These are phyloP conservation scores for Penicillium waksmanii DNA, from an alignment of 495 filamentous ascomycete genomes.

Conservation along the genomic window DNA sequence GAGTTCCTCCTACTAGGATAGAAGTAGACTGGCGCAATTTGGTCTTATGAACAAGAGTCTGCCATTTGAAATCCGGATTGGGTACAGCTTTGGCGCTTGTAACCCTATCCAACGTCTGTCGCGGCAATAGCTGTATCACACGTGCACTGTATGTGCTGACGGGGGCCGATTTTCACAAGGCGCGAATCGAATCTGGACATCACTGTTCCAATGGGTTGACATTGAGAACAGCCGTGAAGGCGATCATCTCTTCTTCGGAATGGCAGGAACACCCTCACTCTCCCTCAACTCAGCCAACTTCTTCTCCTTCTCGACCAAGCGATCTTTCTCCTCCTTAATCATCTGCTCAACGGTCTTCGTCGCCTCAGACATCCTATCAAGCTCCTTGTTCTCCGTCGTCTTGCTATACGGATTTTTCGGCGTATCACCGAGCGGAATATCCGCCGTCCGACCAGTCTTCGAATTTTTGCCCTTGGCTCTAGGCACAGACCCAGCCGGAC, in stretches of 20 bases:
- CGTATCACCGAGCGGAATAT: conserved; percentile 67
- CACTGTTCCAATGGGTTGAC: not conserved
- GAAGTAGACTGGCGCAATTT: not conserved
- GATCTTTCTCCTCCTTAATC: conserved; percentile 68
- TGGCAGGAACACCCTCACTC: conserved; percentile 47
- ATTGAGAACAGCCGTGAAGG: not conserved
- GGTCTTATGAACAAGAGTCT: conserved; percentile 5
- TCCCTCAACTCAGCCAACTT: conserved; percentile 66
- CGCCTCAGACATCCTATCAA: conserved; percentile 59
- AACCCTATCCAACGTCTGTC: not conserved
- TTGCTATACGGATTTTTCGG: conserved; percentile 73
- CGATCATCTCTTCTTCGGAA: conserved; percentile 48
- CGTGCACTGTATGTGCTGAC: not conserved
- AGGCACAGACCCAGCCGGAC: conserved; percentile 40
- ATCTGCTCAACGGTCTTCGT: conserved; percentile 73
- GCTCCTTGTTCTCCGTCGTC: conserved; percentile 72
- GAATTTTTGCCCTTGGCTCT: conserved; percentile 52
- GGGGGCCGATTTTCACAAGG: not conserved
- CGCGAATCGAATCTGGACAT: not conserved
- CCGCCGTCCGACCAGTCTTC: conserved; percentile 63
- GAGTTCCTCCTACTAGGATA: not conserved
- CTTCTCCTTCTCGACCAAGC: conserved; percentile 64
- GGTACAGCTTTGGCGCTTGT: too few species aligned
- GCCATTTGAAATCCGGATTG: not conserved
- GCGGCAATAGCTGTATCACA: not conserved